phyloP scores from a whole-genome alignment of 2,329 filamentous ascomycete genomes.

The Colletotrichum tropicale region DNA sequence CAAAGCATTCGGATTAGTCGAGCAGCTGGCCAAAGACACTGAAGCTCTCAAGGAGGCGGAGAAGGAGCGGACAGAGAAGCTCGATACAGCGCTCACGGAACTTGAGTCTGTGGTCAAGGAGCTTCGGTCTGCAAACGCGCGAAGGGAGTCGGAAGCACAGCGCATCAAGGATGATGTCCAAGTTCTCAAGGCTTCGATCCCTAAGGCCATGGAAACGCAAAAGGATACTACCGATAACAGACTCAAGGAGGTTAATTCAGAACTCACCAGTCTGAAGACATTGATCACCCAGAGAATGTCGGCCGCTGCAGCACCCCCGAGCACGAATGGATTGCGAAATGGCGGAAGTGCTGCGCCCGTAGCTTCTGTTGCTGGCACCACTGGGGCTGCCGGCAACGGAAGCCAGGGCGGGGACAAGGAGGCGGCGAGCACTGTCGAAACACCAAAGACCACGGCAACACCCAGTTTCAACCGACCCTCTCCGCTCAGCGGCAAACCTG shows the following conservation, averaged over 20 bases:
- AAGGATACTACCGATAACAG: conserved; percentile 82
- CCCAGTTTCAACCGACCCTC: conserved; percentile 28
- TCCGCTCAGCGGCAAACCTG: conserved; percentile 44
- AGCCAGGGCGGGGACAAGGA: conserved; percentile 29
- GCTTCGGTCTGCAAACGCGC: conserved; percentile 79
- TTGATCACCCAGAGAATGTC: conserved; percentile 72
- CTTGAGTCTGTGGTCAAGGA: conserved; percentile 84
- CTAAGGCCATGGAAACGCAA: conserved; percentile 86
- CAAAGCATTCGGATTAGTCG: conserved; percentile 86
- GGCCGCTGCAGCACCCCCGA: conserved; percentile 26
- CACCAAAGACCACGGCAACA: conserved; percentile 34
- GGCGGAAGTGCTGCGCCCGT: conserved; percentile 25
- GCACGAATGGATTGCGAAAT: conserved; percentile 27
- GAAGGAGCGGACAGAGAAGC: conserved; percentile 78
- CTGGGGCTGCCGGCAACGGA: conserved; percentile 29
- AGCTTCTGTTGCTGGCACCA: not conserved
- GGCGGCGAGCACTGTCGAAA: conserved; percentile 31
- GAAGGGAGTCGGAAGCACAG: conserved; percentile 86
- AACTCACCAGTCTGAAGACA: conserved; percentile 91
- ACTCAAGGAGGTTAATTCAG: conserved; percentile 82
- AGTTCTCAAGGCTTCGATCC: conserved; percentile 81
- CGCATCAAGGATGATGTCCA: conserved; percentile 87
- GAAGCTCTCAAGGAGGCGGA: conserved; percentile 86
- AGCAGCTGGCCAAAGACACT: conserved; percentile 91
- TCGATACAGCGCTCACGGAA: conserved; percentile 82